These are phyloP conservation scores for Triticum urartu DNA, from an alignment of 176 grass and related monocot species.

Conservation along the genomic window DNA sequence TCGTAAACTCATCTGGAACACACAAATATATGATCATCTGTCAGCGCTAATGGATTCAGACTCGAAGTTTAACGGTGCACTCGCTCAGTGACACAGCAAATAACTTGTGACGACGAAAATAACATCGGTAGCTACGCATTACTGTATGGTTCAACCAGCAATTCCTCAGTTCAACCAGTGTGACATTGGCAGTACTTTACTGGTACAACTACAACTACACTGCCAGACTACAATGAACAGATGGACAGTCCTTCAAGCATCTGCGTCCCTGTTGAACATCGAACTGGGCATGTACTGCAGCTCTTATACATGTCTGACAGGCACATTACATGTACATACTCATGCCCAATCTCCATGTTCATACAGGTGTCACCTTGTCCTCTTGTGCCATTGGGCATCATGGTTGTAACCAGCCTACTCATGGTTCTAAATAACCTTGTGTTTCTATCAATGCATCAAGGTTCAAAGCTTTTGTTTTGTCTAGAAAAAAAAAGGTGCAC, in stretches of 20 bases:
- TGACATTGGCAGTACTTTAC: not conserved
- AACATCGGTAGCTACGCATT: not conserved
- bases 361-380: not conserved
- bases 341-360: not conserved
- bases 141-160: constrained; percentile 2
- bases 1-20: constrained; percentile 72
- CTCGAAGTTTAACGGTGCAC: not conserved
- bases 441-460: not conserved
- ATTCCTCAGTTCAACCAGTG: not conserved
- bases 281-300: not conserved
- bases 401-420: not conserved
- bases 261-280: not conserved
- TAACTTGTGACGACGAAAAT: not conserved
- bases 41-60: not conserved
- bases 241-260: not conserved
- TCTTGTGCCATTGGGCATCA: not conserved
- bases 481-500: not conserved
- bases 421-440: not conserved
- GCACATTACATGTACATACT: not conserved
- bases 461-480: not conserved
- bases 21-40: not conserved
- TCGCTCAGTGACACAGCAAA: not conserved
- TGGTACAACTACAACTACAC: not conserved
- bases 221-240: not conserved
- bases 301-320: not conserved